Conservation (phyloP, 202 grass and related monocot genomes). For the Zizania palustris region DNA sequence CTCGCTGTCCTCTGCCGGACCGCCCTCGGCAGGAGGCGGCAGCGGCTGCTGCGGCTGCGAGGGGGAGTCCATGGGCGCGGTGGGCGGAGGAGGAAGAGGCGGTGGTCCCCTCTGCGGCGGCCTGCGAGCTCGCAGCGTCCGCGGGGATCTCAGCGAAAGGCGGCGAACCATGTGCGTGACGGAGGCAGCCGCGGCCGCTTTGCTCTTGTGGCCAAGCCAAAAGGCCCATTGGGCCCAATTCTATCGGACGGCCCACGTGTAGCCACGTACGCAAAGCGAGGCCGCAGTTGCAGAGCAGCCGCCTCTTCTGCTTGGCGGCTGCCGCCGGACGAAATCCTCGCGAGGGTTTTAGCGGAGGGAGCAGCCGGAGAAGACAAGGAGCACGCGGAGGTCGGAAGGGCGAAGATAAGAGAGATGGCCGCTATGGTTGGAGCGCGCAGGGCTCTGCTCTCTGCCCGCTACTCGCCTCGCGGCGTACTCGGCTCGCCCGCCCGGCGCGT, state of each 20-base stretch:
- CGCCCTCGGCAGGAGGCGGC: constrained; percentile 7
- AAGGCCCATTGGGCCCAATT: not conserved
- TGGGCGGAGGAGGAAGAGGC: not conserved
- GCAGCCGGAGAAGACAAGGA: not conserved
- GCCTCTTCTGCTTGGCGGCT: constrained; percentile 21
- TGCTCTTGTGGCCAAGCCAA: not conserved
- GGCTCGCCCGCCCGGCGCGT: constrained; percentile 20
- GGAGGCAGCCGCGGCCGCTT: not conserved
- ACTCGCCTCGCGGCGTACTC: constrained; percentile 37
- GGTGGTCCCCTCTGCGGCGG: not conserved
- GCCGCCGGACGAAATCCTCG: not conserved
- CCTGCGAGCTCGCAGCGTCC: not conserved
- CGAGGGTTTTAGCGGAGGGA: constrained; percentile 31
- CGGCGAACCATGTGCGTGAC: constrained; percentile 38
- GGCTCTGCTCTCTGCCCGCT: constrained; percentile 42
- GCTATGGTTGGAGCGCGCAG: constrained; percentile 63
- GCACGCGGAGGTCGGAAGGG: not conserved
- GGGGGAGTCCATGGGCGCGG: constrained; percentile 53
- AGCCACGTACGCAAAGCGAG: not conserved
- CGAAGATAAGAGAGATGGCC: constrained; percentile 31
- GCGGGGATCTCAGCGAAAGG: constrained; percentile 36
- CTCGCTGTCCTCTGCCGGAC: constrained; percentile 7
- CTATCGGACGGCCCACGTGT: not conserved
- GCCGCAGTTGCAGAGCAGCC: not conserved
- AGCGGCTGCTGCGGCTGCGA: not conserved